Conservation (phyloP, 352 stramenopile species). For the Globisporangium camurandrum region DNA sequence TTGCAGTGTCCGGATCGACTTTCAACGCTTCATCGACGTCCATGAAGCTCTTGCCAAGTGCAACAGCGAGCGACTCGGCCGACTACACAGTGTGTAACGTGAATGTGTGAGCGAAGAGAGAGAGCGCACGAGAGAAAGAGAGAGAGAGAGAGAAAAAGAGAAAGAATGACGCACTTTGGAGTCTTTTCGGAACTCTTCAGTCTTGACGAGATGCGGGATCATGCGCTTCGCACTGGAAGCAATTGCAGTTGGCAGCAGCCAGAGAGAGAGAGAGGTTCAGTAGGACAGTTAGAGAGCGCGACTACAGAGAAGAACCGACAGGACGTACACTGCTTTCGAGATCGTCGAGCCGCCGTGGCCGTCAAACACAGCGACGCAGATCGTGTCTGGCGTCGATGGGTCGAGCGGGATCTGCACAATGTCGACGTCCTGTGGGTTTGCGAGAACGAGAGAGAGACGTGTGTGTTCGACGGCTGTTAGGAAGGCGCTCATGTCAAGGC, state of each 20-base stretch:
- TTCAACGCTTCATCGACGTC: constrained; percentile 65
- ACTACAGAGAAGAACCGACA: constrained; percentile 1
- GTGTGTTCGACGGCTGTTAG: not conserved
- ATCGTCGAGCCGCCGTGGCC: constrained; percentile 67
- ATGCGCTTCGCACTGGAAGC: constrained; percentile 73
- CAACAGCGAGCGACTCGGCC: constrained; percentile 60
- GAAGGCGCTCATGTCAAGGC: not conserved
- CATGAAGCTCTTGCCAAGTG: constrained; percentile 72
- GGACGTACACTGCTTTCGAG: constrained; percentile 59
- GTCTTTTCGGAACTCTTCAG: constrained; percentile 70
- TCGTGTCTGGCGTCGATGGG: constrained; percentile 36
- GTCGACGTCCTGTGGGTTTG: constrained; percentile 54
- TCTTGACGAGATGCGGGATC: constrained; percentile 46
- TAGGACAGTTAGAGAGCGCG: no score
- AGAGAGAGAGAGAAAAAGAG: not conserved
- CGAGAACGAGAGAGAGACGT: not conserved
- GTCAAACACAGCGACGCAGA: constrained; percentile 78
- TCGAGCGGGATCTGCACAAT: constrained; percentile 68
- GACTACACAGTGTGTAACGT: constrained; percentile 18
- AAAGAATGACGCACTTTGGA: constrained; percentile 22
- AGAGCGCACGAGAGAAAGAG: not conserved
- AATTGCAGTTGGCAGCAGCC: no score
- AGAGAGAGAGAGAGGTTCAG: not conserved
- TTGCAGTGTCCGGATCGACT: constrained; percentile 51
- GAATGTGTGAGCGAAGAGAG: not conserved